Evolutionary conservation across 257 asterid species (phyloP).

Genomic region (Striga asiatica): DNA sequence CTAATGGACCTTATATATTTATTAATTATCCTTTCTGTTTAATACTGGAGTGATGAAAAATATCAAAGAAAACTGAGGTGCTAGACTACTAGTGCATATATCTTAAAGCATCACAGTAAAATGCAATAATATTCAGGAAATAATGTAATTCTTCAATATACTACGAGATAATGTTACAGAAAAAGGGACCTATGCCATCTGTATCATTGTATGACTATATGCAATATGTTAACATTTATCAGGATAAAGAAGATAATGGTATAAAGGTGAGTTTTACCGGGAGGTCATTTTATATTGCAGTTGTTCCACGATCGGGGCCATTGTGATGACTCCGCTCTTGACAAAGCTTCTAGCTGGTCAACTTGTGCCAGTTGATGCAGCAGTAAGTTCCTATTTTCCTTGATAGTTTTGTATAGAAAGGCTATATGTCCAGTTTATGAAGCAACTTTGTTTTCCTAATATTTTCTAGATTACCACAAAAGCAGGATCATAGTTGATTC

Average conservation of each 20-base stretch:
- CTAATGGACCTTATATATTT: too few relatives aligned
- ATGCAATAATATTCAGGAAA: background rate
- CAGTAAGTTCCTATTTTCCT: conserved; percentile 41
- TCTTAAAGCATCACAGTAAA: background rate
- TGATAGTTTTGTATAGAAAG: background rate
- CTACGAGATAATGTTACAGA: background rate
- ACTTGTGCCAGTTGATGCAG: conserved; percentile 98
- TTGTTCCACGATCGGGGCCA: conserved; percentile 94
- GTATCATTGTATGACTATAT: background rate
- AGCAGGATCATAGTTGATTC: background rate
- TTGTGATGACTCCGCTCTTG: conserved; percentile 87
- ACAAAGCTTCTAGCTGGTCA: conserved; percentile 95
- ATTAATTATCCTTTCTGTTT: background rate
- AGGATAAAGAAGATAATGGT: background rate
- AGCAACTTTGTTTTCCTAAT: conserved; percentile 3
- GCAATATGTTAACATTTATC: background rate
- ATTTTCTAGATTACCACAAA: conserved; percentile 3
- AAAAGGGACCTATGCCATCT: background rate
- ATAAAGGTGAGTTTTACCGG: background rate
- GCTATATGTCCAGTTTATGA: background rate
- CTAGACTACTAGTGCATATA: background rate
- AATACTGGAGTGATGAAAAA: background rate
- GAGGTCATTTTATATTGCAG: conserved; percentile 35
- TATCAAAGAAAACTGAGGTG: background rate
- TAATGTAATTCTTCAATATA: background rate